A percentile compares a stretch with the other conserved stretches of the same genome.
phyloP scores from a whole-genome alignment of 2,329 filamentous ascomycete genomes.

The Trichoderma asperellum region DNA sequence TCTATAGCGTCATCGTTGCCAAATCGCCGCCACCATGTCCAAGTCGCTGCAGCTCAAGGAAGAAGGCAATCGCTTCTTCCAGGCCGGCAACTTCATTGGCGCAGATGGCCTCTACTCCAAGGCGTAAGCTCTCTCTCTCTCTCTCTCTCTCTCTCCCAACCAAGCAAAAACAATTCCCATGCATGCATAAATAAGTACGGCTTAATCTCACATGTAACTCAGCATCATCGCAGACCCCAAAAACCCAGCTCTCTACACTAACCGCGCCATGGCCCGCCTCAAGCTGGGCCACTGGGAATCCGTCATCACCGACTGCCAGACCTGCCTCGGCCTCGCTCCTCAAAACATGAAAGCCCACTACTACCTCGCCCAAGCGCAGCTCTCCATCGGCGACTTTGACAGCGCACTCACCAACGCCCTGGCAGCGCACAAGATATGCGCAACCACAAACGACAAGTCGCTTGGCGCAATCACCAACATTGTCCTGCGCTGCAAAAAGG shows the following conservation, averaged over 20 bases:
- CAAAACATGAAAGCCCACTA: conserved; percentile 79
- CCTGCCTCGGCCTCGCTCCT: conserved; percentile 70
- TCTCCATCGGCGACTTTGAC: conserved; percentile 66
- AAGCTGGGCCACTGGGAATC: conserved; percentile 74
- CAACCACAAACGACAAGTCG: conserved; percentile 65
- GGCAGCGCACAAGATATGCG: conserved; percentile 72
- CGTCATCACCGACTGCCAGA: conserved; percentile 76
- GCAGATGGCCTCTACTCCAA: conserved; percentile 74
- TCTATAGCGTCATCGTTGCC: neutral
- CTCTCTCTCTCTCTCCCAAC: conserved; percentile 27
- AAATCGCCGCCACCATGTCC: conserved; percentile 36
- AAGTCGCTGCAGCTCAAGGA: conserved; percentile 53
- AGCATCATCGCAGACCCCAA: conserved; percentile 77
- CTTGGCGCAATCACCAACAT: conserved; percentile 72
- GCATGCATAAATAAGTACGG: neutral
- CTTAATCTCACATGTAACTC: conserved; percentile 25
- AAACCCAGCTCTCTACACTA: conserved; percentile 83
- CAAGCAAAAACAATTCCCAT: neutral
- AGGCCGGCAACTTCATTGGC: conserved; percentile 63
- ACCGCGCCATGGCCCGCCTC: conserved; percentile 81
- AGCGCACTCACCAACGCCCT: conserved; percentile 73
- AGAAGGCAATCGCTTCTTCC: conserved; percentile 68
- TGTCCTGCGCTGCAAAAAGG: conserved; percentile 81
- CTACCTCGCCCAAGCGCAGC: conserved; percentile 80
- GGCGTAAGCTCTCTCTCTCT: conserved; percentile 54